Conservation (phyloP, 768 basidiomycete species). For the Lepiota venenata region DNA sequence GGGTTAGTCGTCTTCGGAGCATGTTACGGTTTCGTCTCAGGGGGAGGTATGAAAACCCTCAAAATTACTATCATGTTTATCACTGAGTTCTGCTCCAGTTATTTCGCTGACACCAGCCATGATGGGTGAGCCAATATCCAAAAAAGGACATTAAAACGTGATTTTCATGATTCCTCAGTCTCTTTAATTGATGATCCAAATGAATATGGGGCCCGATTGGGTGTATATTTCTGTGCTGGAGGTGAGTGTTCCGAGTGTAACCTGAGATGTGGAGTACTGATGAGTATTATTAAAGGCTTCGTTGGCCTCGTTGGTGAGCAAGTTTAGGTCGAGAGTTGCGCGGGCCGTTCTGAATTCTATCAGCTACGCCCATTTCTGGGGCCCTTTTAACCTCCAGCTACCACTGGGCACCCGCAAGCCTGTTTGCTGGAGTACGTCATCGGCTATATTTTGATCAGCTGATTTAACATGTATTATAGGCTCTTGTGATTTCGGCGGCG, state of each 20-base stretch:
- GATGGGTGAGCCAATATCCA: constrained; percentile 20
- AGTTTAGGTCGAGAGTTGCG: neutral
- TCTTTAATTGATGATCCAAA: constrained; percentile 35
- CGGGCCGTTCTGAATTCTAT: neutral
- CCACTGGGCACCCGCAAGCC: constrained; percentile 38
- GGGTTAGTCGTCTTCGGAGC: constrained; percentile 37
- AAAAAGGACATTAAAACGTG: neutral
- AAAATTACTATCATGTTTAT: constrained; percentile 4
- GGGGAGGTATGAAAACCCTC: constrained; percentile 27
- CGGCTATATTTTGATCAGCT: too few relatives aligned
- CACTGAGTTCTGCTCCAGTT: neutral
- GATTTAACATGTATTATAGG: constrained; percentile 8
- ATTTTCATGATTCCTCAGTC: constrained; percentile 15
- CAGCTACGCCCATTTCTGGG: constrained; percentile 48
- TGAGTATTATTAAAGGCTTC: constrained; percentile 14
- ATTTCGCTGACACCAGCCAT: constrained; percentile 27
- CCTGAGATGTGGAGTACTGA: neutral
- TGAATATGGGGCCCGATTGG: constrained; percentile 48
- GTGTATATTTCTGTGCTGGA: constrained; percentile 39
- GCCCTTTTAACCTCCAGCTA: constrained; percentile 42
- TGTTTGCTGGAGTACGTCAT: constrained; percentile 36
- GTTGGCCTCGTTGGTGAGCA: constrained; percentile 33
- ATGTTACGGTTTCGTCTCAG: constrained; percentile 45
- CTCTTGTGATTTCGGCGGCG: constrained; percentile 17
- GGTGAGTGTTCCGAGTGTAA: constrained; percentile 22